These are phyloP conservation scores for Pyronema omphalodes DNA, from an alignment of 495 filamentous ascomycete species.

Conservation along the genomic window DNA sequence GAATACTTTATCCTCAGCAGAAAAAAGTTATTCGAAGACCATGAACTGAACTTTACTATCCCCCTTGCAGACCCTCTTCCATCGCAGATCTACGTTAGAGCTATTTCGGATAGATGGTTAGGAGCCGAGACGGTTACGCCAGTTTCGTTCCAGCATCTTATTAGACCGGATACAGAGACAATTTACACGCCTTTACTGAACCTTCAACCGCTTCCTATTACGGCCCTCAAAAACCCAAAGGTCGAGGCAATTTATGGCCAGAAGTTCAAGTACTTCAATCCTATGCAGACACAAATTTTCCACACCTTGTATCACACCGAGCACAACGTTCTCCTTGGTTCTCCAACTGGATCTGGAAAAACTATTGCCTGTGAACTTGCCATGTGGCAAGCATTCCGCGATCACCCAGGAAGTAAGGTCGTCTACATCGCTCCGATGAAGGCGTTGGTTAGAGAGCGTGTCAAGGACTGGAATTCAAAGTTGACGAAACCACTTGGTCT, in stretches of 20 bases:
- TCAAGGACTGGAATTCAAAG: conserved; percentile 80
- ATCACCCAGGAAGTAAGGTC: conserved; percentile 89
- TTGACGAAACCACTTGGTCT: conserved; percentile 71
- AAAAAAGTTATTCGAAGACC: conserved; percentile 77
- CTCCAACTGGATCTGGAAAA: conserved; percentile 92
- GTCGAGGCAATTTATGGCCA: conserved; percentile 76
- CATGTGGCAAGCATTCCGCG: conserved; percentile 99
- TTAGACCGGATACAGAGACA: conserved; percentile 91
- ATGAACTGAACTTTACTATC: conserved; percentile 96
- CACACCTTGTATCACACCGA: conserved; percentile 83
- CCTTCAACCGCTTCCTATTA: conserved; percentile 75
- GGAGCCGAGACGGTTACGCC: conserved; percentile 92
- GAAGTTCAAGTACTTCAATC: conserved; percentile 91
- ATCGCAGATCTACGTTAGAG: conserved; percentile 84
- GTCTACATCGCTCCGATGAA: conserved; percentile 99
- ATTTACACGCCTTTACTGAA: conserved; percentile 88
- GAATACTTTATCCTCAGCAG: conserved; percentile 87
- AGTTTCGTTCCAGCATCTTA: conserved; percentile 93
- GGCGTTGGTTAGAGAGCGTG: conserved; percentile 86
- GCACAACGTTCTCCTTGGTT: conserved; percentile 86
- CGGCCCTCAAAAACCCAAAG: conserved; percentile 68
- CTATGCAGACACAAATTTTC: conserved; percentile 98
- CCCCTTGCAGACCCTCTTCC: conserved; percentile 83
- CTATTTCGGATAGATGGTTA: conserved; percentile 88
- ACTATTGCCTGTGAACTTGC: conserved; percentile 88